Conservation (phyloP, 257 asterid genomes). For the Eucommia ulmoides region DNA sequence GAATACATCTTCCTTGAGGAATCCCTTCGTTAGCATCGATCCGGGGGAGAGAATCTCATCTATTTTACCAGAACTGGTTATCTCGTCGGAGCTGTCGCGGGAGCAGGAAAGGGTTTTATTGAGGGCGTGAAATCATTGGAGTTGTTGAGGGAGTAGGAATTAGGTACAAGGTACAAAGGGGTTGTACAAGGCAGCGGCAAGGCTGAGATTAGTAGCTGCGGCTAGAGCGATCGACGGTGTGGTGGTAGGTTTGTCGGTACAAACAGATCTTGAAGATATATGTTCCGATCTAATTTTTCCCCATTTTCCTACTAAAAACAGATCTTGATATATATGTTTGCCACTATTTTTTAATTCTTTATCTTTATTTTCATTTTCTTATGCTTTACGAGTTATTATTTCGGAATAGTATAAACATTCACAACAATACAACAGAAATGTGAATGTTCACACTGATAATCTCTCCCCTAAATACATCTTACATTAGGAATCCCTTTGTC, state of each 20-base stretch:
- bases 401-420: too few relatives aligned
- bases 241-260: constrained; percentile 42
- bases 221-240: constrained; percentile 69
- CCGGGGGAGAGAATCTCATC: constrained; percentile 91
- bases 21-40: constrained; percentile 60
- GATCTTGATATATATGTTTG: too few relatives aligned
- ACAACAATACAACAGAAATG: too few relatives aligned
- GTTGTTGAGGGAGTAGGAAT: constrained; percentile 31
- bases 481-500: too few relatives aligned
- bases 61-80: constrained; percentile 81
- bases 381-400: too few relatives aligned
- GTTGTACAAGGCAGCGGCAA: constrained; percentile 55
- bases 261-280: constrained; percentile 54
- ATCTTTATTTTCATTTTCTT: too few relatives aligned
- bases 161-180: constrained; percentile 40
- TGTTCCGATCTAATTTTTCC: constrained; percentile 34
- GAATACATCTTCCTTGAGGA: constrained; percentile 86
- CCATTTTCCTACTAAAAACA: too few relatives aligned
- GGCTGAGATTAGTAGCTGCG: constrained; percentile 61
- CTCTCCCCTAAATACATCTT: too few relatives aligned
- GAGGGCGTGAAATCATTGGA: constrained; percentile 63
- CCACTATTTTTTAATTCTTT: too few relatives aligned
- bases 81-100: constrained; percentile 53
- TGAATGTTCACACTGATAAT: too few relatives aligned
- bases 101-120: constrained; percentile 59